Evolutionary conservation across 2,329 filamentous ascomycete genomes (phyloP).

Genomic region (Metarhizium anisopliae): DNA sequence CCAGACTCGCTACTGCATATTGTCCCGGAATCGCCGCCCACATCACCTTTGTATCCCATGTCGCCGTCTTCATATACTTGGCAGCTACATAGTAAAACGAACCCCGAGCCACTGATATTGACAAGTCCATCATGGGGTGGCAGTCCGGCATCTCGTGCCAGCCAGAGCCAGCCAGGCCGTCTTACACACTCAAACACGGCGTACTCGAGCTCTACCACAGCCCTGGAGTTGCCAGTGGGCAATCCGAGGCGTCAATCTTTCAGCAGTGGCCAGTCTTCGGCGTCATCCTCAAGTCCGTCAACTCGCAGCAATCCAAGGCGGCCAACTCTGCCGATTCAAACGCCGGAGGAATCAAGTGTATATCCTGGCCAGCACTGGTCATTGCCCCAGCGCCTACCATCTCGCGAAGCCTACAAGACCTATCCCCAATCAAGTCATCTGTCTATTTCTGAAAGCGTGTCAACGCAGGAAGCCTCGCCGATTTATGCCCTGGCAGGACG

Average conservation of each 20-base stretch:
- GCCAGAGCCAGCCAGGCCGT: no score
- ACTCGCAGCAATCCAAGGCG: slow-evolving; percentile 2
- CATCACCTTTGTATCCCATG: background rate
- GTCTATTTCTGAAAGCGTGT: background rate
- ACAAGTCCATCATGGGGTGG: background rate
- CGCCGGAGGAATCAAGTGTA: background rate
- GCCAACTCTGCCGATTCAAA: slow-evolving; percentile 7
- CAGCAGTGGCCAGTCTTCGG: slow-evolving; percentile 7
- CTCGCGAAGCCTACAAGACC: background rate
- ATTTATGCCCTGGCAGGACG: background rate
- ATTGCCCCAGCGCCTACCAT: background rate
- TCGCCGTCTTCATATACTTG: slow-evolving; percentile 1
- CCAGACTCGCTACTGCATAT: slow-evolving; percentile 10
- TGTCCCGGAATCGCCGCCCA: slow-evolving; percentile 7
- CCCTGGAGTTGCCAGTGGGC: slow-evolving; percentile 1
- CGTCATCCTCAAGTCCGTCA: slow-evolving; percentile 7
- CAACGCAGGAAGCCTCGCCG: background rate
- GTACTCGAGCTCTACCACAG: background rate
- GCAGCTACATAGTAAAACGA: background rate
- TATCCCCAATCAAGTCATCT: background rate
- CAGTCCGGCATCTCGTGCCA: background rate
- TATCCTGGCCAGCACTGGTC: background rate
- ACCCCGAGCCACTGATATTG: background rate
- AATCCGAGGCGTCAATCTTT: slow-evolving; percentile 8
- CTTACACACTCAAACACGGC: background rate